These are phyloP conservation scores for Austroboletus olivaceoglutinosus DNA, from an alignment of 1,284 basidiomycete genomes.

Conservation along the genomic window DNA sequence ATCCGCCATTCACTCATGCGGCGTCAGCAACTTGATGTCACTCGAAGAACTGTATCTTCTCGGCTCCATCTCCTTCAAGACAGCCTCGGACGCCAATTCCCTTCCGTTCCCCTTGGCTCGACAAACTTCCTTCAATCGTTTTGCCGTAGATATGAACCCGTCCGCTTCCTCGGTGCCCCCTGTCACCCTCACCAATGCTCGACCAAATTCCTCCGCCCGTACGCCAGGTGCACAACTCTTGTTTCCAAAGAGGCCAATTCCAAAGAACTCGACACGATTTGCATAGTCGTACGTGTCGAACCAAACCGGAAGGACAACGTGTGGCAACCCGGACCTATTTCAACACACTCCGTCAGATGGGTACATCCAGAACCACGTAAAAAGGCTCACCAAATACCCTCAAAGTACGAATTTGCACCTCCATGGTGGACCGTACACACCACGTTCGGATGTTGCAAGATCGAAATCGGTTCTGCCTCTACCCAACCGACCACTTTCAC, in stretches of 20 bases:
- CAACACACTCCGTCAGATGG: too few species aligned
- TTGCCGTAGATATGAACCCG: constrained; percentile 6
- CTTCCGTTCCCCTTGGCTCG: neutral
- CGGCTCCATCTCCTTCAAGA: constrained; percentile 10
- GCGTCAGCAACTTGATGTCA: too few species aligned
- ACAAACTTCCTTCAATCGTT: constrained; percentile 2
- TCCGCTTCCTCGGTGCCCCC: constrained; percentile 5
- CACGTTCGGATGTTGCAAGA: constrained; percentile 15
- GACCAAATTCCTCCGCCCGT: constrained; percentile 9
- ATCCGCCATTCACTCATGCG: too few species aligned
- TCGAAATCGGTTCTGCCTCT: constrained; percentile 8
- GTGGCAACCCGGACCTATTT: constrained; percentile 4
- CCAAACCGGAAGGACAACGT: constrained; percentile 3
- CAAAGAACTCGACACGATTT: constrained; percentile 8
- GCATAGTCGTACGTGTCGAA: constrained; percentile 18
- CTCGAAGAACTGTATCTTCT: too few species aligned
- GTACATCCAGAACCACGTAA: too few species aligned
- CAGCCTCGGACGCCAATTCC: neutral
- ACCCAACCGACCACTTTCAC: constrained; percentile 7
- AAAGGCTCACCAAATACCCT: constrained; percentile 10
- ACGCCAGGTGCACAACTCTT: constrained; percentile 4
- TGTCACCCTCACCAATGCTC: constrained; percentile 6
- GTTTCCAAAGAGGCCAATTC: constrained; percentile 12
- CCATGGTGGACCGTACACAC: constrained; percentile 11
- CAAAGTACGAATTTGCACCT: neutral